phyloP scores from a whole-genome alignment of 345 rosid species.

The Populus ilicifolia region DNA sequence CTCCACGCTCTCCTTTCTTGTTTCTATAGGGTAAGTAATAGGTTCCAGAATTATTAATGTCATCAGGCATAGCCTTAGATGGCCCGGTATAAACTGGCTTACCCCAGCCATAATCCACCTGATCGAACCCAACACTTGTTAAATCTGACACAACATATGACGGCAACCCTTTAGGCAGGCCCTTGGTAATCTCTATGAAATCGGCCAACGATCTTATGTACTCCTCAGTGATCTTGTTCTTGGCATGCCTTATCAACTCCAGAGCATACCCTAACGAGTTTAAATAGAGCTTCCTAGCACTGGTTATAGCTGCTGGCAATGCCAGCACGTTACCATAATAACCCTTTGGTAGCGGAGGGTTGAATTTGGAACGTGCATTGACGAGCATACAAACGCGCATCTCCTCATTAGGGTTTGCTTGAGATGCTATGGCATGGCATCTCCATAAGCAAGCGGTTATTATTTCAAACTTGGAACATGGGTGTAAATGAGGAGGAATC shows the following conservation, averaged over 20 bases:
- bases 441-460: conserved; percentile 27
- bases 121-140: neutral
- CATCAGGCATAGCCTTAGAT: conserved; percentile 1
- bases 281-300: conserved; percentile 7
- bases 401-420: neutral
- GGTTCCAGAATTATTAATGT: neutral
- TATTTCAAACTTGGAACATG: conserved; percentile 20
- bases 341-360: conserved; percentile 9
- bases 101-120: conserved; percentile 31
- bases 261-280: conserved; percentile 34
- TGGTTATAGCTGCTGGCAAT: conserved; percentile 27
- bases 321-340: conserved; percentile 45
- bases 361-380: neutral
- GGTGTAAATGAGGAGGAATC: neutral
- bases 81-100: conserved; percentile 17
- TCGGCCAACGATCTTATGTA: conserved; percentile 16
- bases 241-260: conserved; percentile 24
- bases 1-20: conserved; percentile 15
- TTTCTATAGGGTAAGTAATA: conserved; percentile 1
- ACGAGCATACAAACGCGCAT: conserved; percentile 9
- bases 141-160: conserved; percentile 3
- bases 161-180: neutral
- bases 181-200: conserved; percentile 14
- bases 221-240: conserved; percentile 23
- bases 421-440: conserved; percentile 15